Percentiles rank a stretch among this genome's conserved stretches.
Conservation (phyloP, 805 yeast genomes). For the Barnettozyma populi region DNA sequence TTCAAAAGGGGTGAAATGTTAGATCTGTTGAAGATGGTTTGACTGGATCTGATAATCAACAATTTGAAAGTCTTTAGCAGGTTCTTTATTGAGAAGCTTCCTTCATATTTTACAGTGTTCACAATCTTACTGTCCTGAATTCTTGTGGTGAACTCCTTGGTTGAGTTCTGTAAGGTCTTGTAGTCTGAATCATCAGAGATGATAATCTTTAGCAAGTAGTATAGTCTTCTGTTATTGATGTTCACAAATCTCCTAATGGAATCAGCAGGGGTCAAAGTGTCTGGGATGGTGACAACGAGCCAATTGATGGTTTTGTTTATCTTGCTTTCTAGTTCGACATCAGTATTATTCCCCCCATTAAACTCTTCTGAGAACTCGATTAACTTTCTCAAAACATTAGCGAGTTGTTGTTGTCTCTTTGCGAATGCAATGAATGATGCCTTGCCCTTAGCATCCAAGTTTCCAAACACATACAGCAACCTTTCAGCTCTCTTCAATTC, state of each 20-base stretch:
- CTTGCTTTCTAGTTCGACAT: constrained; percentile 28
- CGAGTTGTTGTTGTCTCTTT: constrained; percentile 59
- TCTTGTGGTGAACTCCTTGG: constrained; percentile 56
- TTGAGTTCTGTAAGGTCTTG: constrained; percentile 51
- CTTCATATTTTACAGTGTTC: constrained; percentile 27
- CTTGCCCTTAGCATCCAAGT: constrained; percentile 51
- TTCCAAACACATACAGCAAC: constrained; percentile 41
- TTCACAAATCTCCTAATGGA: constrained; percentile 48
- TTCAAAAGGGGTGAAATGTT: constrained; percentile 52
- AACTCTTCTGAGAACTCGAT: constrained; percentile 44
- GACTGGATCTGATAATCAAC: constrained; percentile 56
- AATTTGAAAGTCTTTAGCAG: constrained; percentile 50
- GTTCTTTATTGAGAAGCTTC: constrained; percentile 36
- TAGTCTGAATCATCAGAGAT: constrained; percentile 54
- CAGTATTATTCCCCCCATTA: constrained; percentile 28
- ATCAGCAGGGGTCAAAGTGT: constrained; percentile 39
- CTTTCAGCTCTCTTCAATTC: constrained; percentile 45
- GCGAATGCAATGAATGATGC: constrained; percentile 65
- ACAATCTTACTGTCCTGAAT: constrained; percentile 48
- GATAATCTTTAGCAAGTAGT: constrained; percentile 50
- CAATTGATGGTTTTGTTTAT: constrained; percentile 54
- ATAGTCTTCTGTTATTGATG: constrained; percentile 54
- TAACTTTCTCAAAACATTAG: constrained; percentile 45
- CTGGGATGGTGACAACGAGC: constrained; percentile 56
- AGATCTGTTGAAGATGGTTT: constrained; percentile 58